A percentile compares a stretch with the other conserved stretches of the same genome.
Conservation (phyloP, 169 alveolate genomes). For the Perkinsus marinus region DNA sequence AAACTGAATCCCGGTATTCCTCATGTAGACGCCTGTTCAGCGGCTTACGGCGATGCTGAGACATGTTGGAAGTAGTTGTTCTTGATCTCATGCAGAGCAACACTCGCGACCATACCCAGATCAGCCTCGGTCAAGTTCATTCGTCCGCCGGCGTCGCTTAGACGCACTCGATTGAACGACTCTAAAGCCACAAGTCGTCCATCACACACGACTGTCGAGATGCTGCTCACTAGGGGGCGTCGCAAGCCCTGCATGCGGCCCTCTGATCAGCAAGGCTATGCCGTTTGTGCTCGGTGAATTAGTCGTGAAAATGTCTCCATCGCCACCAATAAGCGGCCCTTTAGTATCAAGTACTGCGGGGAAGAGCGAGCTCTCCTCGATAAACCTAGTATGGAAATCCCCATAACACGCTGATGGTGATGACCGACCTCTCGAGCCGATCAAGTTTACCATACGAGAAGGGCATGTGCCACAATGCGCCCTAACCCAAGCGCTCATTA, state of each 20-base stretch:
- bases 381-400: neutral
- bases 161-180: neutral
- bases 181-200: neutral
- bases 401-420: neutral
- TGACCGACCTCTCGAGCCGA: neutral
- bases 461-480: neutral
- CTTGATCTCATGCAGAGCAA: neutral
- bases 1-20: neutral
- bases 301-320: neutral
- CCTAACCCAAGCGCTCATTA: neutral
- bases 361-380: neutral
- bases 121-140: neutral
- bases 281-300: neutral
- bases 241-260: neutral
- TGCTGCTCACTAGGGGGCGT: neutral
- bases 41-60: neutral
- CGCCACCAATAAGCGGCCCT: neutral
- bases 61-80: neutral
- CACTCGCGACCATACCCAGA: neutral
- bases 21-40: neutral
- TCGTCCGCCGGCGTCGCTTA: neutral
- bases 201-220: neutral
- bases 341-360: neutral
- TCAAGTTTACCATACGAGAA: neutral
- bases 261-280: neutral